These are phyloP conservation scores for Cerrena zonata DNA, from an alignment of 1,284 basidiomycete genomes.

Conservation along the genomic window DNA sequence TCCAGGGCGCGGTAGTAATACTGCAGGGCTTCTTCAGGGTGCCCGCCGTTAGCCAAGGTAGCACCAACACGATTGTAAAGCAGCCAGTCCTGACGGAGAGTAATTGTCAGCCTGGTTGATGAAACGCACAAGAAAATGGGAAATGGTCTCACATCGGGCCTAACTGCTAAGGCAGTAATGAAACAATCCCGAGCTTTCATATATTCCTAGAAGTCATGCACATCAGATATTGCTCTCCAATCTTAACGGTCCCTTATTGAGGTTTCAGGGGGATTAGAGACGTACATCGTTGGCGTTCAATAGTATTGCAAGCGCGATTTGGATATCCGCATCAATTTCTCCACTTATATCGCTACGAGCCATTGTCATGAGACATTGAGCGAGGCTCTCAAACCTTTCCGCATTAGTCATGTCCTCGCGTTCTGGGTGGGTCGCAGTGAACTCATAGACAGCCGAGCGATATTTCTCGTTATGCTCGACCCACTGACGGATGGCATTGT, in stretches of 20 bases:
- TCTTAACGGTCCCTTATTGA: too few species aligned
- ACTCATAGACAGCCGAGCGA: slow-evolving; percentile 40
- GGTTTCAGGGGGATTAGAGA: slow-evolving; percentile 6
- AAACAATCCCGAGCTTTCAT: slow-evolving; percentile 93
- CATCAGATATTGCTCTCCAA: too few species aligned
- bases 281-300: slow-evolving; percentile 85
- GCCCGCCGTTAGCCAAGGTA: slow-evolving; percentile 89
- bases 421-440: slow-evolving; percentile 33
- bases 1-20: slow-evolving; percentile 89
- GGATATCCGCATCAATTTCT: slow-evolving; percentile 85
- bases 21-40: slow-evolving; percentile 75
- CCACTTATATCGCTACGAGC: slow-evolving; percentile 48
- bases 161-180: slow-evolving; percentile 76
- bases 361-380: slow-evolving; percentile 65
- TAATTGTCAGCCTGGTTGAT: not conserved
- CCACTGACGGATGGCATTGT: slow-evolving; percentile 82
- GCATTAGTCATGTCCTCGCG: slow-evolving; percentile 28
- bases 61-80: slow-evolving; percentile 95
- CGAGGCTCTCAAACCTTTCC: slow-evolving; percentile 45
- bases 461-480: slow-evolving; percentile 58
- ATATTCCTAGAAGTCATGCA: slow-evolving; percentile 80
- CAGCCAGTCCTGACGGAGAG: slow-evolving; percentile 75
- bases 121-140: not conserved
- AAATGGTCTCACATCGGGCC: slow-evolving; percentile 65
- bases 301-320: slow-evolving; percentile 90